phyloP scores from a whole-genome alignment of 495 filamentous ascomycete genomes.

The Aeminium ludgeri region DNA sequence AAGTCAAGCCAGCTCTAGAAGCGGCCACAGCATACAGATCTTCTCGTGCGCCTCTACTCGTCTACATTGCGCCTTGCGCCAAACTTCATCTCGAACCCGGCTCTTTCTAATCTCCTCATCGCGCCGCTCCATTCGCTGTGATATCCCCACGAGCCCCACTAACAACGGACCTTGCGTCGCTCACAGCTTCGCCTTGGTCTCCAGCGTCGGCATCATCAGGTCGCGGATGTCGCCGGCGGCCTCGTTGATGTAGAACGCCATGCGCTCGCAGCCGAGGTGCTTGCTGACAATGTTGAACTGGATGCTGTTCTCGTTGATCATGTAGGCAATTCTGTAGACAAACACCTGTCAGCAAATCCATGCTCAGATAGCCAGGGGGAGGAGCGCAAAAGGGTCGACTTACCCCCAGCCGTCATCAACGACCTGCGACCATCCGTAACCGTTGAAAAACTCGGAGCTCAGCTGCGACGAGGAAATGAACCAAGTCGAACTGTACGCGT shows the following conservation, averaged over 20 bases:
- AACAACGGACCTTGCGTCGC: too few relatives aligned
- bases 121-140: too few relatives aligned
- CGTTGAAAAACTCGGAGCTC: slow-evolving; percentile 94
- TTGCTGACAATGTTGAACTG: slow-evolving; percentile 99
- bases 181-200: slow-evolving; percentile 82
- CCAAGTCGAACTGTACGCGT: slow-evolving; percentile 71
- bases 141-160: too few relatives aligned
- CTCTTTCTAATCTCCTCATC: too few relatives aligned
- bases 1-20: too few relatives aligned
- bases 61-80: too few relatives aligned
- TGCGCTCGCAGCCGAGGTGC: slow-evolving; percentile 72
- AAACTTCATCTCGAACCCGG: too few relatives aligned
- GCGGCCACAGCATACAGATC: too few relatives aligned
- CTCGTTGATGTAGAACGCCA: slow-evolving; percentile 90
- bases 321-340: slow-evolving; percentile 61
- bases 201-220: slow-evolving; percentile 62
- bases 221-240: slow-evolving; percentile 83
- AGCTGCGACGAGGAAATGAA: slow-evolving; percentile 77
- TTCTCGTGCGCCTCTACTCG: too few relatives aligned
- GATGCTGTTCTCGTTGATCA: slow-evolving; percentile 98
- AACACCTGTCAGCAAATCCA: slow-evolving; percentile 3
- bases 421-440: slow-evolving; percentile 98
- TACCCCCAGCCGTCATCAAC: slow-evolving; percentile 81
- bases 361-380: too few relatives aligned
- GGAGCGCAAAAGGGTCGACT: slow-evolving; percentile 3